Evolutionary conservation across 1,284 basidiomycete genomes (phyloP), one percentile per base, ranked within the genome.

Genomic region (Papiliotrema laurentii): DNA sequence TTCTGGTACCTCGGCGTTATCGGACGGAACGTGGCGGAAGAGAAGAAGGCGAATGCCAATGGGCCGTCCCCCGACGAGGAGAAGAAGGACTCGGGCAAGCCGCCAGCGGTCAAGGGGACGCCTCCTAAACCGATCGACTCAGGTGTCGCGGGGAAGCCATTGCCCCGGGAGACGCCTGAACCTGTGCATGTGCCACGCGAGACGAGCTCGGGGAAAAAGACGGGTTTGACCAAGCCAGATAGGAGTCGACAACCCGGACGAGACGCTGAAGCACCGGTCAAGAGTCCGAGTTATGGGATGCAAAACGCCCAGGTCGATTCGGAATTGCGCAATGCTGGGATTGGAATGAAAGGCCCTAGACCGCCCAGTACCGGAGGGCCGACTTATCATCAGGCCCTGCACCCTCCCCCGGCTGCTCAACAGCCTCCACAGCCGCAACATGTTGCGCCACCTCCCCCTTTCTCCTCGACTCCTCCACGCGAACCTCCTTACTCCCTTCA

Each of bases 1-100:
- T 98, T 98, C 79, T 98, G 94, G 94, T 98, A 98, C 71, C 80
- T 98, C 34, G 89, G 90, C n/a, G 83, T 98, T 56, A 96, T 98
- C 75, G 97, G 97, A 71, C 91, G 78, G 28, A 69, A 76, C 47
- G 56, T 83, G 65, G 62, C 69, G 19, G 68, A 74, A 42, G 75
- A 76, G 53, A 69, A 73, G 47, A 75, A 75, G 49, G 79, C 74
- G 40, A 71, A 73, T 48, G 69, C 74, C n/a, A 62, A 71, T 36
- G 72, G 69, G 47, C 66, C 74, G 47, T 67, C 60, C 21, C 43
- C 44, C 14, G 53, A 59, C 28, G 53, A 58, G 26, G 60, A 62
- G 30, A 56, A 58, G 37, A 53, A 60, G 35, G 56, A 74, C 41
- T 74, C 49, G 13, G 52, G 45, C 31, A 26, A 41, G 14, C 31